Base-by-base conservation (phyloP, 176 grass and related monocot species). In the Microstegium vimineum region DNA sequence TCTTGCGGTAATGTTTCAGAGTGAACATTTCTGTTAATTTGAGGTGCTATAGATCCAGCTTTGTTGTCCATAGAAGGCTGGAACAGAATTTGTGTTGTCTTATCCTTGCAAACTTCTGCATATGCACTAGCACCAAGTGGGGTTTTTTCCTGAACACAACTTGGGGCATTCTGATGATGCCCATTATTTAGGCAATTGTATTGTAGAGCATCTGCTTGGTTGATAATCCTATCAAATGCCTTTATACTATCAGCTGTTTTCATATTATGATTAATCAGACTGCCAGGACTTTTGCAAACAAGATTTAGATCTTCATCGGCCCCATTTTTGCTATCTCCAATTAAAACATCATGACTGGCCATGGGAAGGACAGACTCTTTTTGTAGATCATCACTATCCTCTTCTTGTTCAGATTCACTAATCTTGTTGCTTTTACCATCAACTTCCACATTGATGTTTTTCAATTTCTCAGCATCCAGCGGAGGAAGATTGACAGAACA, bases 381-480 rank as follows among this genome's bases (percentile, higher is more conserved):
- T 70, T 63, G 60, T 46, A 76, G 35, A 71, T 88, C 82, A 33
- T 82, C 86, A 77, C 66, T 62, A 47, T 69, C 63, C 36, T 90
- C 63, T 80, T 38, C 66, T 47, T 43, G 43, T 65, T 82, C 83
- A 40, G n/a, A 69, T 75, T 89, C 83, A 87, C 45, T 33, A 30
- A 25, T 41, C 62, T 40, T 68, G 61, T 15, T 52, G 46, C 16
- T 81, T 64, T 71, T 76, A 47, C 61, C 31, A 62, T 38, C 51
- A 56, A 25, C 22, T 82, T 46, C 1, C 45, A 82, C 31, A 75
- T 33, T 25, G 11, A 79, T 66, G 64, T 71, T 71, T 4, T 54
- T 61, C 14, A 5, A 73, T 59, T 33, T 81, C 64, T 86, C 82
- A 73, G 22, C 47, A 81, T 57, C 47, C 22, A 34, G 34, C 65